Conservation (phyloP, 169 alveolate species). For the Plasmodium berghei region DNA sequence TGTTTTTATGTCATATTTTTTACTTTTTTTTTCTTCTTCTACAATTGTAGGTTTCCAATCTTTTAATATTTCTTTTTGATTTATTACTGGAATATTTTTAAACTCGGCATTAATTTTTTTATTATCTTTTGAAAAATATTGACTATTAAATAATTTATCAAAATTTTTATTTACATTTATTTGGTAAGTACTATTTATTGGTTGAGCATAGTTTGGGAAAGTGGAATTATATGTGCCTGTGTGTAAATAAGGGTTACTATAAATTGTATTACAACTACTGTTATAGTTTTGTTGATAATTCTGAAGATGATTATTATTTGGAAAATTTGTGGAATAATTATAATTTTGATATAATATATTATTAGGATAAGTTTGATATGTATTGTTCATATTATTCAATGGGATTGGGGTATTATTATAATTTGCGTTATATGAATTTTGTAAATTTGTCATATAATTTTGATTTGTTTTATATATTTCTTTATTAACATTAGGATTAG, state of each 20-base stretch:
- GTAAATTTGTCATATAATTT: not conserved
- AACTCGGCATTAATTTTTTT: conserved; percentile 44
- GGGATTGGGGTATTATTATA: not conserved
- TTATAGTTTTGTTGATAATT: no score
- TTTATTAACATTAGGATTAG: not conserved
- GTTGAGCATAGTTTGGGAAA: not conserved
- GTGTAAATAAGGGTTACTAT: no score
- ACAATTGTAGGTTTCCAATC: conserved; percentile 57
- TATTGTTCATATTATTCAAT: not conserved
- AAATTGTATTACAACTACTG: no score
- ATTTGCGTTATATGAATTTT: not conserved
- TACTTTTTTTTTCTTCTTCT: conserved; percentile 37
- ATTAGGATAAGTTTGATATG: not conserved
- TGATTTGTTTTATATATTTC: not conserved
- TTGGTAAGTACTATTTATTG: not conserved
- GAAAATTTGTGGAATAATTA: no score
- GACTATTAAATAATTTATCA: conserved; percentile 6
- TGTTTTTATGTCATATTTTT: conserved; percentile 64
- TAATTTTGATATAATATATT: not conserved
- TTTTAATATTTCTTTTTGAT: conserved; percentile 46
- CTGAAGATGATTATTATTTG: no score
- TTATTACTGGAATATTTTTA: conserved; percentile 37
- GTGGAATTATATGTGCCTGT: no score
- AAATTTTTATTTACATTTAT: not conserved
- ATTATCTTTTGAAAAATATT: conserved; percentile 26